A percentile compares a stretch with the other conserved stretches of the same genome.
These are phyloP conservation scores for Clavariopsis aquatica DNA, from an alignment of 495 filamentous ascomycete genomes.

Conservation along the genomic window DNA sequence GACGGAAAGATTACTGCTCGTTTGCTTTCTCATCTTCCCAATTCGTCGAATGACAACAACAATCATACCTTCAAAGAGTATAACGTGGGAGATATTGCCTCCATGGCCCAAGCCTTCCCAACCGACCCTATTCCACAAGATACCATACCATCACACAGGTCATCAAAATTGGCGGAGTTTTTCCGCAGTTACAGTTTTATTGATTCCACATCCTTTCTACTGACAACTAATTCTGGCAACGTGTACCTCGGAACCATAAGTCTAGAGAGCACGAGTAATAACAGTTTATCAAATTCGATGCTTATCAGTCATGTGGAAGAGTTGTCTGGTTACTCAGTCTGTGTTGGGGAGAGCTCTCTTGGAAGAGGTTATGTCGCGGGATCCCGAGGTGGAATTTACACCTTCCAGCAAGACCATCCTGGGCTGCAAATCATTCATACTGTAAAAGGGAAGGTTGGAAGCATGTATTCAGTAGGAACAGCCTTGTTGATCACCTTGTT, in stretches of 20 bases:
- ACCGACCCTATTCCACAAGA: background rate
- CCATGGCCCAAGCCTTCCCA: background rate
- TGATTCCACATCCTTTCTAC: slow-evolving; percentile 21
- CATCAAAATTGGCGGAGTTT: slow-evolving; percentile 28
- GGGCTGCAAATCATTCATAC: slow-evolving; percentile 8
- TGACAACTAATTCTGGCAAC: slow-evolving; percentile 35
- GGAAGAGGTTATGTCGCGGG: slow-evolving; percentile 32
- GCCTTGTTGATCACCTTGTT: slow-evolving; percentile 26
- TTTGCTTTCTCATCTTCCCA: background rate
- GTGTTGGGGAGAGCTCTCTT: slow-evolving; percentile 4
- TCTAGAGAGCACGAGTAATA: background rate
- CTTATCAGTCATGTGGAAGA: slow-evolving; percentile 17
- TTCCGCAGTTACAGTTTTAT: slow-evolving; percentile 39
- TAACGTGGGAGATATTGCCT: slow-evolving; percentile 8
- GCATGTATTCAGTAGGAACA: slow-evolving; percentile 46
- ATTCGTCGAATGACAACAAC: background rate
- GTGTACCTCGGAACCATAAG: slow-evolving; percentile 13
- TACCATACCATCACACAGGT: background rate
- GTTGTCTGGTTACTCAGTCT: slow-evolving; percentile 33
- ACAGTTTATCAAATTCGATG: background rate
- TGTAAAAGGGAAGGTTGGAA: slow-evolving; percentile 53
- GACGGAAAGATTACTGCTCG: slow-evolving; percentile 59
- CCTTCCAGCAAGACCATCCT: slow-evolving; percentile 1
- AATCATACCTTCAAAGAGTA: slow-evolving; percentile 8
- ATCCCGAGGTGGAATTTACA: slow-evolving; percentile 25